Base-by-base conservation (phyloP, 1,139 yeast genomes). In the Candida neerlandica region DNA sequence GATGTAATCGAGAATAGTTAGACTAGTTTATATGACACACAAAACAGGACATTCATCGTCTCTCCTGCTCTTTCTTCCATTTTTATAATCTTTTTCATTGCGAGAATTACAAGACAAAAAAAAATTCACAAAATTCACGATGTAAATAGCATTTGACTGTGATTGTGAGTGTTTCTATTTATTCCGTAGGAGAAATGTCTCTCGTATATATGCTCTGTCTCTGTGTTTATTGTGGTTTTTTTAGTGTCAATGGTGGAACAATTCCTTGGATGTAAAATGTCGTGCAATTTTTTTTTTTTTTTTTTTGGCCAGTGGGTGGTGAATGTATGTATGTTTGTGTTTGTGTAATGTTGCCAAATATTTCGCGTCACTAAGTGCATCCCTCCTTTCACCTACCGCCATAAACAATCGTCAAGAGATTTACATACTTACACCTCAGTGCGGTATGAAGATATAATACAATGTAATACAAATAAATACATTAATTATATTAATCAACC, bases 341-440 rank as follows among this genome's bases (percentile, higher is more conserved):
- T 37, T 37, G 39, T 37, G 41, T 37, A 21, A 37, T 7, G 14
- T 23, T 23, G 9, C 5, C 27, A 21, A 37, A 37, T 6, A 37
- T n/a, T 37, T 37, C 41, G 41, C 41, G 41, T 37, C 41, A 37
- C 41, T 37, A 37, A 37, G 41, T 37, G 41, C 5, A 23, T 19
- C 41, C 41, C 41, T 37, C 29, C 29, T 37, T 37, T 37, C 29
- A 37, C 2, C 19, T 35, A 12, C 14, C 19, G 10, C 10, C 11
- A 12, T n/a, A 21, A n/a, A 19, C 41, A 37, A 37, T 37, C 41
- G 41, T 37, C 41, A 37, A 37, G 21, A 23, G 41, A 37, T 37
- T 37, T 37, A 21, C 29, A 37, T 12, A 35, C 23, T 12, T 32
- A 14, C 34, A 32, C 40, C 29, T 12, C 41, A 18, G 21, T 18